Evolutionary conservation across 345 rosid species (phyloP).

Genomic region (Arabis hirsuta): DNA sequence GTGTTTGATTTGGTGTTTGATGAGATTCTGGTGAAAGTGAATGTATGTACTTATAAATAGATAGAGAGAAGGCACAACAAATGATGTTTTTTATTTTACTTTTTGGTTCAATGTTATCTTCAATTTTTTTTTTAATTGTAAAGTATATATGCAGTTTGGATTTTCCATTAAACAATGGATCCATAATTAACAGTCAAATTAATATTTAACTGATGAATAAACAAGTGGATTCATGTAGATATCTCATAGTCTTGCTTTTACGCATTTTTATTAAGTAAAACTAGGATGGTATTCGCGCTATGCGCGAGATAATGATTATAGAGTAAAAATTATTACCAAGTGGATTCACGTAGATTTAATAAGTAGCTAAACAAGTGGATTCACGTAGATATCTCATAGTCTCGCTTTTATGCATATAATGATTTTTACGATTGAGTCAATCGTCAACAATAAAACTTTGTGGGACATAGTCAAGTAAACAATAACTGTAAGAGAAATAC

Average conservation of each 20-base stretch:
- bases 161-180: slow-evolving; percentile 25
- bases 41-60: slow-evolving; percentile 32
- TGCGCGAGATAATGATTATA: too few relatives aligned
- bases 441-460: too few relatives aligned
- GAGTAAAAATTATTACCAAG: too few relatives aligned
- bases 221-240: slow-evolving; percentile 23
- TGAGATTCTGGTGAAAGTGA: slow-evolving; percentile 44
- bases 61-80: slow-evolving; percentile 28
- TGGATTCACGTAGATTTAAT: too few relatives aligned
- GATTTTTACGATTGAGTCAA: too few relatives aligned
- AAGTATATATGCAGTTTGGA: slow-evolving; percentile 36
- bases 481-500: too few relatives aligned
- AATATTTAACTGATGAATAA: slow-evolving; percentile 1
- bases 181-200: slow-evolving; percentile 15
- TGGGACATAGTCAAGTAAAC: too few relatives aligned
- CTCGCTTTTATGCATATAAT: too few relatives aligned
- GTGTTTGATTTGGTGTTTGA: slow-evolving; percentile 32
- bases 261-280: neutral
- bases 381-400: too few relatives aligned
- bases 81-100: slow-evolving; percentile 20
- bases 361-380: too few relatives aligned
- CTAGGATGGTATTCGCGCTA: too few relatives aligned
- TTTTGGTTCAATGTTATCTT: slow-evolving; percentile 33
- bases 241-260: slow-evolving; percentile 4
- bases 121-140: slow-evolving; percentile 12